phyloP scores from a whole-genome alignment of 108 stramenopile genomes.

The Craspedostauros australis region DNA sequence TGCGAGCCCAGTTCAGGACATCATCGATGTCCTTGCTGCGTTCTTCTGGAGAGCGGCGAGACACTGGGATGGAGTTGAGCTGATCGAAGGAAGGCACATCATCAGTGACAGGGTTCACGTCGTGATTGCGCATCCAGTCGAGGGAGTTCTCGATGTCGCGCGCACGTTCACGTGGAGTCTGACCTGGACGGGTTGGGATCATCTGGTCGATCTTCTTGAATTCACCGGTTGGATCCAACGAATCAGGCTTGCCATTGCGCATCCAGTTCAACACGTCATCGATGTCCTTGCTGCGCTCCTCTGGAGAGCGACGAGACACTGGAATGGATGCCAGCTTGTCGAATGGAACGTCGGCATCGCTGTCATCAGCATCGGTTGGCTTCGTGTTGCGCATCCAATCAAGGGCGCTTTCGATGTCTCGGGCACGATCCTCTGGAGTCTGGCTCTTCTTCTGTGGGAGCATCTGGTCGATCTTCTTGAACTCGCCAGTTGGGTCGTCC shows the following conservation, averaged over 20 bases:
- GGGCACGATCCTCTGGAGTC: constrained; percentile 5
- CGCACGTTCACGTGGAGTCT: constrained; percentile 15
- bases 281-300: constrained; percentile 11
- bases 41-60: constrained; percentile 1
- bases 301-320: constrained; percentile 3
- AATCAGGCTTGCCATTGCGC: constrained; percentile 8
- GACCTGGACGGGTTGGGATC: constrained; percentile 7
- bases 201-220: constrained; percentile 24
- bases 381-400: constrained; percentile 2
- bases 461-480: constrained; percentile 1
- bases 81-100: neutral
- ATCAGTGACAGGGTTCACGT: constrained; percentile 6
- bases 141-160: constrained; percentile 31
- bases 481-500: neutral
- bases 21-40: constrained; percentile 8
- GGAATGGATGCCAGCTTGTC: neutral
- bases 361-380: neutral
- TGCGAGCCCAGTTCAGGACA: constrained; percentile 20
- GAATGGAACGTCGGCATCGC: neutral
- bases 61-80: neutral
- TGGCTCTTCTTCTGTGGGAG: constrained; percentile 4
- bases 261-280: constrained; percentile 12
- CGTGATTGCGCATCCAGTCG: constrained; percentile 21
- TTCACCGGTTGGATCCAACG: constrained; percentile 6
- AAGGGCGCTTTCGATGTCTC: neutral